Evolutionary conservation across 331 rosid species (phyloP).

Genomic region (Quercus lobata): DNA sequence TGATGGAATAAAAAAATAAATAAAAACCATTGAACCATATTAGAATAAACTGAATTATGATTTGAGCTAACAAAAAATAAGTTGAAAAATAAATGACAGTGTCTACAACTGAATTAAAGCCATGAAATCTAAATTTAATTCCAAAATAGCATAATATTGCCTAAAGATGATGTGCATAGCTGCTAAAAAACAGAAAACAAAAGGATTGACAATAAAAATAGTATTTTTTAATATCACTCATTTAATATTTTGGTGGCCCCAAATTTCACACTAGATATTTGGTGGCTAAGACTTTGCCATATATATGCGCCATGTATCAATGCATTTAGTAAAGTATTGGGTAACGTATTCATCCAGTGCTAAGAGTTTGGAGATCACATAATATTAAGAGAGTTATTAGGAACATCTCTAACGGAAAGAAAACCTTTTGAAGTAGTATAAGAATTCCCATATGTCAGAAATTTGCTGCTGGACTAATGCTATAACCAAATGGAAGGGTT

Average conservation of each 20-base stretch:
- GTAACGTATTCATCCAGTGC: too few relatives aligned
- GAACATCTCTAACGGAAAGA: not conserved
- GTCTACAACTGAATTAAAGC: not conserved
- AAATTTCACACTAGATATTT: too few relatives aligned
- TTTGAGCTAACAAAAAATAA: not conserved
- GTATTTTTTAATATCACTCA: too few relatives aligned
- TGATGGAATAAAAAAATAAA: not conserved
- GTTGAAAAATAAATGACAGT: not conserved
- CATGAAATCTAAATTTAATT: not conserved
- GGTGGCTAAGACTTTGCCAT: too few relatives aligned
- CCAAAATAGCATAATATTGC: not conserved
- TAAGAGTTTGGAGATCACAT: not conserved
- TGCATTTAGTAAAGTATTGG: too few relatives aligned
- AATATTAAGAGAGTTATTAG: not conserved
- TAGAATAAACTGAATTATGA: not conserved
- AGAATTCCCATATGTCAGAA: not conserved
- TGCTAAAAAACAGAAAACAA: not conserved
- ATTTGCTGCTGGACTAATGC: not conserved
- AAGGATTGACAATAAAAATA: not conserved
- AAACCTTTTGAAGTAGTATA: not conserved
- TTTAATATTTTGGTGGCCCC: too few relatives aligned
- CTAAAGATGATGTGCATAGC: not conserved
- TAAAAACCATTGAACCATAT: not conserved
- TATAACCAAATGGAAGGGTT: too few relatives aligned
- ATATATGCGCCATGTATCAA: too few relatives aligned